Conservation (phyloP, 306 rosid genomes). For the Rubus idaeus region DNA sequence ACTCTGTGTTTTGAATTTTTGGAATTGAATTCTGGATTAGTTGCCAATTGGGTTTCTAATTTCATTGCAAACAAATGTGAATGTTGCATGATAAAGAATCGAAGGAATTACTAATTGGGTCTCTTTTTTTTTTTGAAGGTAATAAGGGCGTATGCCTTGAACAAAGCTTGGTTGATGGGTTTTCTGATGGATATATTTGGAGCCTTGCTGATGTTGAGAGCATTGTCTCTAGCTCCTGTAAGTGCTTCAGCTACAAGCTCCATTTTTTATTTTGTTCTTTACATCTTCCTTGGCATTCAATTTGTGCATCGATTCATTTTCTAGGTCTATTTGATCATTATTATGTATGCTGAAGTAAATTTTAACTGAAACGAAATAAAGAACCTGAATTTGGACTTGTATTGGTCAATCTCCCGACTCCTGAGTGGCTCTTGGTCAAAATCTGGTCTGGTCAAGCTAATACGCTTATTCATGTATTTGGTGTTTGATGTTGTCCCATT, state of each 20-base stretch:
- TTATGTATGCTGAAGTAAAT: not conserved
- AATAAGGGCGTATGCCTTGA: constrained; percentile 81
- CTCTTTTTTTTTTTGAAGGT: constrained; percentile 52
- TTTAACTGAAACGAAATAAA: not conserved
- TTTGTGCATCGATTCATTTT: not conserved
- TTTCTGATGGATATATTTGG: constrained; percentile 95
- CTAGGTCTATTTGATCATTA: not conserved
- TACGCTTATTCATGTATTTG: not conserved
- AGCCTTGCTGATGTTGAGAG: constrained; percentile 88
- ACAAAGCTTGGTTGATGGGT: constrained; percentile 78
- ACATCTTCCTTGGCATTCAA: not conserved
- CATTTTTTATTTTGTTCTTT: not conserved
- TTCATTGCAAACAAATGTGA: not conserved
- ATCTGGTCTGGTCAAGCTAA: not conserved
- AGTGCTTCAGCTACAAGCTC: constrained; percentile 32
- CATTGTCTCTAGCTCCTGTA: constrained; percentile 93
- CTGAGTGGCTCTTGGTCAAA: not conserved
- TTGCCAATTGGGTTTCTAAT: not conserved
- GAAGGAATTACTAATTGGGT: not conserved
- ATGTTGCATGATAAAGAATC: constrained; percentile 3
- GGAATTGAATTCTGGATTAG: constrained; percentile 9
- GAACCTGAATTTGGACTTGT: not conserved
- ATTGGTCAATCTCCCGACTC: not conserved
- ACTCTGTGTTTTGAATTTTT: not conserved
- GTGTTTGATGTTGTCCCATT: not conserved